These are phyloP conservation scores for Eucalyptus brandiana DNA, from an alignment of 345 rosid species.

Conservation along the genomic window DNA sequence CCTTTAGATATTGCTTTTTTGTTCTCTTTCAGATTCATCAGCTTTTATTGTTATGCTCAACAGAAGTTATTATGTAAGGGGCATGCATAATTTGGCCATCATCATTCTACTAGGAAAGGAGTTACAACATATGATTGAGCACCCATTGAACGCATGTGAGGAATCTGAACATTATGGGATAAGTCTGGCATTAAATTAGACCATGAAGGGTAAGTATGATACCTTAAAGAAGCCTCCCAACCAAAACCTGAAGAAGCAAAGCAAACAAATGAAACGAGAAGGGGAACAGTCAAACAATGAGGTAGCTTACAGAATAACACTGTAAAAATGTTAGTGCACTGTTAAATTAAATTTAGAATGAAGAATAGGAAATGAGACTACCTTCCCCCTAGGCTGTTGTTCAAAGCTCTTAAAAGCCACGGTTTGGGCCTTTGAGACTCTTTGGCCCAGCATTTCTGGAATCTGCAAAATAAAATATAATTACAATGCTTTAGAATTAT, in stretches of 20 bases:
- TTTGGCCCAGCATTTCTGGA: conserved; percentile 63
- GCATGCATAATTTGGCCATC: neutral
- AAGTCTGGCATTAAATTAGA: neutral
- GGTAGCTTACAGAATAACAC: neutral
- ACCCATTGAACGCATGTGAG: neutral
- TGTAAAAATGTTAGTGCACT: neutral
- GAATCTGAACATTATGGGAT: neutral
- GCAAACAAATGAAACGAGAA: neutral
- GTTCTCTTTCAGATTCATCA: neutral
- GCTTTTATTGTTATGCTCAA: neutral
- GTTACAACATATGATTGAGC: neutral
- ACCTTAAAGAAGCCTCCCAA: conserved; percentile 87
- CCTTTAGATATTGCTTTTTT: neutral
- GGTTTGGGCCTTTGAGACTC: conserved; percentile 63
- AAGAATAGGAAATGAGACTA: conserved; percentile 1
- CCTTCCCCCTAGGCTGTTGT: conserved; percentile 83
- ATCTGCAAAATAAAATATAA: conserved; percentile 25
- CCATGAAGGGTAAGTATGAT: neutral
- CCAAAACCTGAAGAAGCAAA: conserved; percentile 61
- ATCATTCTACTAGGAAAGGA: neutral
- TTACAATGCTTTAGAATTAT: neutral
- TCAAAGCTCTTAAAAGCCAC: conserved; percentile 82
- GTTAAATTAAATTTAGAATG: neutral
- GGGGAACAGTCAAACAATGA: neutral
- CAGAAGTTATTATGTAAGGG: neutral